These are phyloP conservation scores for Penicillium nordicum DNA, from an alignment of 2,329 filamentous ascomycete genomes.

Conservation along the genomic window DNA sequence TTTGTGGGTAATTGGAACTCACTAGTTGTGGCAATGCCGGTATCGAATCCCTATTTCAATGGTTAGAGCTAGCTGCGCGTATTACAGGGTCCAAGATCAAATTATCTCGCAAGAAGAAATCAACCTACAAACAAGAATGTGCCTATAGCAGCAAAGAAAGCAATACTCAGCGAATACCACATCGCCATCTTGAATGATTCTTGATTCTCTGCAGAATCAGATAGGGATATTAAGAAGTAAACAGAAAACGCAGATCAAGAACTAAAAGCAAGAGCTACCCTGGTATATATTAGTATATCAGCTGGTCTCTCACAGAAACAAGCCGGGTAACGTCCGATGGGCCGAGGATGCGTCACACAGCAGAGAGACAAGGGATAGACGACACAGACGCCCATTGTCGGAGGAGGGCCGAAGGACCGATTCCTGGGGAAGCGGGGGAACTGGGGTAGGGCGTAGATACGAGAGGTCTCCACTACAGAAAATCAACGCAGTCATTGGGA, in stretches of 20 bases:
- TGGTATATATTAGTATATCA: slow-evolving; percentile 8
- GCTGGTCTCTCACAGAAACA: neutral
- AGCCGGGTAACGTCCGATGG: slow-evolving; percentile 18
- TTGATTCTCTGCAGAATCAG: slow-evolving; percentile 1
- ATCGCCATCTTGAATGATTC: slow-evolving; percentile 32
- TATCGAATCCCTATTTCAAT: slow-evolving; percentile 53
- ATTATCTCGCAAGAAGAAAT: neutral
- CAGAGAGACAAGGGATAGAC: slow-evolving; percentile 1
- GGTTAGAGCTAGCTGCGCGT: neutral
- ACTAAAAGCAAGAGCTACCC: neutral
- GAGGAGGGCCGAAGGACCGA: slow-evolving; percentile 26
- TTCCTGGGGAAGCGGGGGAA: slow-evolving; percentile 21
- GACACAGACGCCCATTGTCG: slow-evolving; percentile 15
- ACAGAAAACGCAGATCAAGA: neutral
- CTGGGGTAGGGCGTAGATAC: slow-evolving; percentile 13
- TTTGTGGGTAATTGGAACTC: slow-evolving; percentile 18
- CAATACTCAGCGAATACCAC: slow-evolving; percentile 51
- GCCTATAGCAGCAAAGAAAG: slow-evolving; percentile 57
- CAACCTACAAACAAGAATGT: slow-evolving; percentile 56
- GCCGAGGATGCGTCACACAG: slow-evolving; percentile 18
- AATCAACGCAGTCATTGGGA: neutral
- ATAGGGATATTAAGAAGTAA: neutral
- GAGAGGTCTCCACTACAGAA: neutral
- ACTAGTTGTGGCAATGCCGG: slow-evolving; percentile 59
- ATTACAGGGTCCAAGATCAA: neutral